Evolutionary conservation across 768 basidiomycete species (phyloP).

Genomic region (Auriculariales sp.): DNA sequence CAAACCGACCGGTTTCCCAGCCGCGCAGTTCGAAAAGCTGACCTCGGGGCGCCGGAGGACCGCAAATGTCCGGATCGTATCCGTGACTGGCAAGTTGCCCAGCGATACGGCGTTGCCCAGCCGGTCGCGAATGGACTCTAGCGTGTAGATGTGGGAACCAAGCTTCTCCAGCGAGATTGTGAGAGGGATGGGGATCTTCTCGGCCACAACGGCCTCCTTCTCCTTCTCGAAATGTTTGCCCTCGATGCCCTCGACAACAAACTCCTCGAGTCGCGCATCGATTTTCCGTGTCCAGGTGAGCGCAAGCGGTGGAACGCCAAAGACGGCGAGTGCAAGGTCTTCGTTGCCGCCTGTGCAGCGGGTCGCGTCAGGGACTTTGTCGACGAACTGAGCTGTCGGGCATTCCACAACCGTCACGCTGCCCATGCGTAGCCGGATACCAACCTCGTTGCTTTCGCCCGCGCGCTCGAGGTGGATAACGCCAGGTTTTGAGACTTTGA

Average conservation of each 20-base stretch:
- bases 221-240: constrained; percentile 22
- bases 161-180: constrained; percentile 44
- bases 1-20: constrained; percentile 53
- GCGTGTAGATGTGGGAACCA: constrained; percentile 55
- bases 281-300: constrained; percentile 62
- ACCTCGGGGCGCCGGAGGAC: constrained; percentile 59
- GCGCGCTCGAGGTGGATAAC: constrained; percentile 62
- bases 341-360: constrained; percentile 51
- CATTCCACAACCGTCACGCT: constrained; percentile 63
- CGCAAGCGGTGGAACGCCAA: constrained; percentile 51
- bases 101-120: constrained; percentile 54
- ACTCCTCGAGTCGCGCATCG: constrained; percentile 51
- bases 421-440: constrained; percentile 59
- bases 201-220: constrained; percentile 16
- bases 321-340: constrained; percentile 29
- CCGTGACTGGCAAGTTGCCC: constrained; percentile 12
- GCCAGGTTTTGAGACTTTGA: constrained; percentile 61
- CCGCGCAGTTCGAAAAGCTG: constrained; percentile 60
- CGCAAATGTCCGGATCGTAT: constrained; percentile 43
- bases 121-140: constrained; percentile 75
- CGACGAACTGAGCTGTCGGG: constrained; percentile 54
- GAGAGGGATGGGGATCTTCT: constrained; percentile 54
- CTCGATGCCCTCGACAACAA: constrained; percentile 77
- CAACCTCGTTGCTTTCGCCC: constrained; percentile 43
- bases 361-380: constrained; percentile 28